Percentiles rank a stretch among this genome's conserved stretches.
Evolutionary conservation across 202 grass and related monocot species (phyloP).

Genomic region (Eragrostis tef): DNA sequence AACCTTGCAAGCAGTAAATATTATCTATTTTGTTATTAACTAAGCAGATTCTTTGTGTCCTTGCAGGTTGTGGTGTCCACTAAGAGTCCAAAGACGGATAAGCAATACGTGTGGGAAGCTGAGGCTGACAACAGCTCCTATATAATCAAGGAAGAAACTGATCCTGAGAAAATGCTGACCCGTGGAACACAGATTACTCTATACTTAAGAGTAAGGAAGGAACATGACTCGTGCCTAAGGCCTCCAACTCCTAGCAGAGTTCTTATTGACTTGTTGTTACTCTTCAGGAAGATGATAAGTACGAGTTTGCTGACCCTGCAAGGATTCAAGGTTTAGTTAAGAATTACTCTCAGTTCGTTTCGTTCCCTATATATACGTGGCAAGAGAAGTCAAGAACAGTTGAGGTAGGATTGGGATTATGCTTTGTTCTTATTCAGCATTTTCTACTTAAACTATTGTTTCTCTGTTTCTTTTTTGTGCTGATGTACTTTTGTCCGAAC

Average conservation of each 20-base stretch:
- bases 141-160: slow-evolving; percentile 70
- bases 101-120: slow-evolving; percentile 87
- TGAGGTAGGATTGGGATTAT: slow-evolving; percentile 57
- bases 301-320: slow-evolving; percentile 75
- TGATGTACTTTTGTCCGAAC: slow-evolving; percentile 19
- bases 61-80: slow-evolving; percentile 78
- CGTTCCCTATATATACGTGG: slow-evolving; percentile 90
- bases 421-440: neutral
- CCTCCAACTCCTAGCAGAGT: neutral
- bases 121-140: slow-evolving; percentile 76
- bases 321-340: slow-evolving; percentile 82
- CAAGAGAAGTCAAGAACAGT: slow-evolving; percentile 88
- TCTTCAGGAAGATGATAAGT: slow-evolving; percentile 75
- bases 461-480: neutral
- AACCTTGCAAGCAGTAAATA: neutral
- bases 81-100: slow-evolving; percentile 80
- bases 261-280: slow-evolving; percentile 37
- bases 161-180: slow-evolving; percentile 68
- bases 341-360: slow-evolving; percentile 95
- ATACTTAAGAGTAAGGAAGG: slow-evolving; percentile 64
- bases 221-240: neutral
- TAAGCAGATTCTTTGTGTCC: neutral
- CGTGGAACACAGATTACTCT: slow-evolving; percentile 84
- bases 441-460: neutral
- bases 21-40: slow-evolving; percentile 6